Evolutionary conservation across 164 flowering plant species (phyloP).

Genomic region (Sedum album): DNA sequence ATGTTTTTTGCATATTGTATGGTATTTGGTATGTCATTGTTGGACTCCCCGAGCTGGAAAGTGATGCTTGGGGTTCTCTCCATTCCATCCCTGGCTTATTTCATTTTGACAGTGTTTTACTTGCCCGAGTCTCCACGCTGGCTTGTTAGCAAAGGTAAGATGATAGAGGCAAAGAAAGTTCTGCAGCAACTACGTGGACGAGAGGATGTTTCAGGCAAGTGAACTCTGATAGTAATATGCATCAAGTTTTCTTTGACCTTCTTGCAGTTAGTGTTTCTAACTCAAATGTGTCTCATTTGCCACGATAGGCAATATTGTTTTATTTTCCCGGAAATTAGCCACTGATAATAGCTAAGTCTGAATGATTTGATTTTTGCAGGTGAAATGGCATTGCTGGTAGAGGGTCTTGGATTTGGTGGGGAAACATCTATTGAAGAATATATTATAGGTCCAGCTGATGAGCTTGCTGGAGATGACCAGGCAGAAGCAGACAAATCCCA

Average conservation of each 20-base stretch:
- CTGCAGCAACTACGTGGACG: conserved; percentile 74
- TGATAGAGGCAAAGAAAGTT: conserved; percentile 81
- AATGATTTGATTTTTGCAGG: conserved; percentile 34
- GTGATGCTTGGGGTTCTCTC: conserved; percentile 89
- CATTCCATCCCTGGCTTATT: conserved; percentile 65
- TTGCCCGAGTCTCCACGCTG: conserved; percentile 97
- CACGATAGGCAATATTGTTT: not conserved
- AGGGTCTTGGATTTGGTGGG: conserved; percentile 87
- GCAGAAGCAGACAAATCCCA: conserved; percentile 31
- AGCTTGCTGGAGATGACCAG: conserved; percentile 42
- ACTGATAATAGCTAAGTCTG: not conserved
- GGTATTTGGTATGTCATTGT: conserved; percentile 85
- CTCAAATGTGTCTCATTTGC: not conserved
- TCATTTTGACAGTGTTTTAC: conserved; percentile 54
- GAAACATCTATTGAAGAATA: conserved; percentile 80
- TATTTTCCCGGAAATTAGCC: not conserved
- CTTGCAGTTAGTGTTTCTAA: not conserved
- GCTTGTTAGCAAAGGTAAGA: conserved; percentile 93
- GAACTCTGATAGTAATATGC: not conserved
- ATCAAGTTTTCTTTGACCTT: not conserved
- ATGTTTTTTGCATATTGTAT: conserved; percentile 88
- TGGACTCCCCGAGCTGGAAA: conserved; percentile 62
- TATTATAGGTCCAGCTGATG: conserved; percentile 65
- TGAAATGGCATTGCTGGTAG: conserved; percentile 92
- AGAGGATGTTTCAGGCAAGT: conserved; percentile 85